Evolutionary conservation across 371 early-diverging fungal genomes (phyloP).

Genomic region (Mucor circinelloides): DNA sequence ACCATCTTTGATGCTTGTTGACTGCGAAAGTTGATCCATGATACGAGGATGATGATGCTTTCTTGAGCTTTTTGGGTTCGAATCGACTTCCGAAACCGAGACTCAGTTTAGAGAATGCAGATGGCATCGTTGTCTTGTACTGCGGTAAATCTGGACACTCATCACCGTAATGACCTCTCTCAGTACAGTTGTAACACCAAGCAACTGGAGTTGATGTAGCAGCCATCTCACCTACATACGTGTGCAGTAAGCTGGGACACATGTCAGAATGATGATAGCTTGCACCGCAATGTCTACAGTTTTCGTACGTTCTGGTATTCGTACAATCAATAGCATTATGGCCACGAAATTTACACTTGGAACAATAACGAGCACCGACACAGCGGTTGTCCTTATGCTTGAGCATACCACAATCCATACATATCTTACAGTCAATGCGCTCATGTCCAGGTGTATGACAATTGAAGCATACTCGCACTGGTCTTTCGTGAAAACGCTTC

Average conservation of each 20-base stretch:
- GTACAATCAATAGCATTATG: constrained; percentile 14
- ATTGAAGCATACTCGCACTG: constrained; percentile 6
- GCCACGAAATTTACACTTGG: constrained; percentile 18
- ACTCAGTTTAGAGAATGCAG: constrained; percentile 18
- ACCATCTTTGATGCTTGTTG: constrained; percentile 6
- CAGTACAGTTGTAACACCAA: constrained; percentile 23
- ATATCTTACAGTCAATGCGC: constrained; percentile 8
- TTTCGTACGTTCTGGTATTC: neutral
- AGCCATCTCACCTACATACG: constrained; percentile 4
- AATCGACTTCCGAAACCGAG: neutral
- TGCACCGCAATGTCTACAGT: constrained; percentile 5
- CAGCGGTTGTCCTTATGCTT: constrained; percentile 6
- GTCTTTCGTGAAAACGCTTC: neutral
- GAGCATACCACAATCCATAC: constrained; percentile 10
- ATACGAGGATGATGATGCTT: neutral
- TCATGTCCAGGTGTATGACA: constrained; percentile 21
- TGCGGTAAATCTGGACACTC: constrained; percentile 17
- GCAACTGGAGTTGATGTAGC: neutral
- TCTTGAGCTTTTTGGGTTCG: constrained; percentile 4
- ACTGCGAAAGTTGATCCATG: neutral
- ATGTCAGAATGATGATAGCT: constrained; percentile 7
- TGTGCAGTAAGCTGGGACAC: constrained; percentile 16
- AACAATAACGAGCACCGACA: constrained; percentile 7
- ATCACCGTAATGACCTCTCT: constrained; percentile 27
- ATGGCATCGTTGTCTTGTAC: neutral